Base-by-base conservation (phyloP, 495 filamentous ascomycete genomes). In the Aspergillus ostianus region DNA sequence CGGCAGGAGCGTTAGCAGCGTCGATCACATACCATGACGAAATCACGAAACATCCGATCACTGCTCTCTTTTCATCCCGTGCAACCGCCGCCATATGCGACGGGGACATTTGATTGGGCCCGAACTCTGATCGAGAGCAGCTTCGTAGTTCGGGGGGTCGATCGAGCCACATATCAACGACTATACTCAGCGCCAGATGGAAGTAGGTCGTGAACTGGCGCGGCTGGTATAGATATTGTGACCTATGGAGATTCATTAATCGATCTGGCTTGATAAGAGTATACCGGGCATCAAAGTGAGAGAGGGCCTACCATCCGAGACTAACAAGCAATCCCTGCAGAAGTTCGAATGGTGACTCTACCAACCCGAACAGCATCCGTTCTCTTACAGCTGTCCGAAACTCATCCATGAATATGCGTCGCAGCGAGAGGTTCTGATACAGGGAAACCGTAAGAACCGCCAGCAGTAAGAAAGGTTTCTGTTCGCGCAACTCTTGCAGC, bases 101-200 rank as follows among this genome's bases (percentile, higher is more conserved):
- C 10, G 36, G 36, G 3, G n/a, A 47, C 45, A 36, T 27, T n/a
- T 15, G 15, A 3, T 21, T 17, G 21, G 23, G 10, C 15, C 2
- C 17, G 18, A 57, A 18, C 23, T 29, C 41, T 44, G 54, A 19
- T 19, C 55, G 52, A 21, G 50, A 32, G 18, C 27, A 20, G 3
- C 49, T 60, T 59, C 44, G 51, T 15, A 46, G 17, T n/a, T 64
- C 60, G 12, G 68, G 65, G 30, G 67, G 58, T 48, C 63, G 70
- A 36, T 73, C 75, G 21, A 83, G 64, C 2, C 72, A 71, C 8
- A 80, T 59, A 47, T 81, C 78, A 21, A 70, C 69, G 7, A 74
- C 65, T 13, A 83, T 60, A 41, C 75, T 75, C 48, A 76, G 69
- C 6, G 79, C 78, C 15, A 83, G 61, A 41, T 70, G 71, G 20